These are phyloP conservation scores for Drechslera avenae DNA, from an alignment of 2,329 filamentous ascomycete genomes.

Conservation along the genomic window DNA sequence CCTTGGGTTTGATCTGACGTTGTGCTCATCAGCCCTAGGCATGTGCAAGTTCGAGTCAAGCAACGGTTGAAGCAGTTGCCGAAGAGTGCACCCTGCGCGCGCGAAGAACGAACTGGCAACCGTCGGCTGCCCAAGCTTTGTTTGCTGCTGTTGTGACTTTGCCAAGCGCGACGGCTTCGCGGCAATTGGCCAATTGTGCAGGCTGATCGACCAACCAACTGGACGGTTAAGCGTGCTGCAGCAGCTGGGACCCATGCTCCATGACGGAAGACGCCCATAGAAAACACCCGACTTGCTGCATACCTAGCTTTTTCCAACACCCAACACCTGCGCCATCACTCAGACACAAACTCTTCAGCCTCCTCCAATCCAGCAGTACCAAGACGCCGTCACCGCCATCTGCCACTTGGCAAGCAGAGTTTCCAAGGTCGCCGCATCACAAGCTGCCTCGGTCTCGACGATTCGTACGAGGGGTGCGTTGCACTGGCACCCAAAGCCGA, in stretches of 20 bases:
- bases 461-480: constrained; percentile 23
- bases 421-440: constrained; percentile 41
- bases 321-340: neutral
- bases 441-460: constrained; percentile 42
- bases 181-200: constrained; percentile 28
- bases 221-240: constrained; percentile 20
- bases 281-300: constrained; percentile 19
- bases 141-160: too few species aligned
- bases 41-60: neutral
- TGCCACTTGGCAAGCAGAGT: constrained; percentile 19
- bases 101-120: neutral
- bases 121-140: neutral
- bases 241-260: constrained; percentile 6
- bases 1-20: too few species aligned
- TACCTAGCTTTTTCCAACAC: neutral
- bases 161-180: constrained; percentile 1
- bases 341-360: too few species aligned
- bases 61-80: neutral
- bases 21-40: neutral
- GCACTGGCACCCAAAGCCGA: constrained; percentile 25
- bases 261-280: neutral
- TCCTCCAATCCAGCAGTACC: neutral
- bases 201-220: constrained; percentile 29
- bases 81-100: neutral
- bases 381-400: constrained; percentile 15